Evolutionary conservation across 2,329 filamentous ascomycete species (phyloP), one percentile per base, ranked within the genome.

Genomic region (Sporothrix curviconia): DNA sequence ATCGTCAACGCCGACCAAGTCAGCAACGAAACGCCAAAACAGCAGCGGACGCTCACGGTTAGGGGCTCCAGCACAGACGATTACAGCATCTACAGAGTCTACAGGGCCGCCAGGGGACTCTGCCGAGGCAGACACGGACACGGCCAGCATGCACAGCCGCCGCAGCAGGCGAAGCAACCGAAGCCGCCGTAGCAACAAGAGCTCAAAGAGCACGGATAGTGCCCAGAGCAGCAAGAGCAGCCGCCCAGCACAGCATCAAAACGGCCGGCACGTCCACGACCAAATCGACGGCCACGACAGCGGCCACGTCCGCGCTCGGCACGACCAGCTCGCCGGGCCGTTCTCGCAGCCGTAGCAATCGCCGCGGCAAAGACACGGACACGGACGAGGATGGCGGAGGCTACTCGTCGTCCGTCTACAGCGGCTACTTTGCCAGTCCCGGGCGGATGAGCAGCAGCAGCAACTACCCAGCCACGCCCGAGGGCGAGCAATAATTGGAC

Each of bases 331-430:
- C 30, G 6, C 46, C 49, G 24, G 25, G 12, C 34, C 28, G 50
- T n/a, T 24, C n/a, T 6, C 36, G 17, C 19, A 50, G 43, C n/a
- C 36, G 36, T 14, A 44, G 43, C 39, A 56, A 28, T 37, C 39
- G 52, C 28, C 47, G 15, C 8, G 39, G n/a, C 34, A 42, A 42
- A 43, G 34, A 44, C 34, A 50, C 30, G 1, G 44, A 40, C 34
- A 57, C 50, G 37, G 50, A 57, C 17, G 49, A 56, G 46, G 46
- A 50, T 5, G 46, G 46, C 28, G 51, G n/a, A n/a, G n/a, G 47
- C 39, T 49, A 56, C 36, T 32, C 52, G 2, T 60, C 58, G 53
- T 62, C 61, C 0, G 22, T 53, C 22, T 56, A 47, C 53, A 61
- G 58, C 42, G 19, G 42, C 25, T 47, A 34, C 36, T 53, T 36